phyloP scores from a whole-genome alignment of 208 protist genomes.

The Blastocrithidia nonstop region DNA sequence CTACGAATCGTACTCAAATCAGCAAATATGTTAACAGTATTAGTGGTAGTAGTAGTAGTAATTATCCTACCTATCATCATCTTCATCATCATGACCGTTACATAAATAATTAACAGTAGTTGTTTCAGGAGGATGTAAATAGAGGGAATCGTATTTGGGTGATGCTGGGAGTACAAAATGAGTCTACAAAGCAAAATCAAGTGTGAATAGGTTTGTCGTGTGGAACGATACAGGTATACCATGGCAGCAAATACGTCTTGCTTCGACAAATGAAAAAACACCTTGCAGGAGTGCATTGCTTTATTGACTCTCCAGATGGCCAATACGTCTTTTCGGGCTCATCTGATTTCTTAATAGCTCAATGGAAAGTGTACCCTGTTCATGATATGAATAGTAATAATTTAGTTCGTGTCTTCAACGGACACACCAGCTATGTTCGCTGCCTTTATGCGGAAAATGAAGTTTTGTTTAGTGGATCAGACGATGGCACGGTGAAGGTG shows the following conservation, averaged over 20 bases:
- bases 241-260: no score
- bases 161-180: no score
- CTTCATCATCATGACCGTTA: no score
- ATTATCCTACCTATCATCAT: no score
- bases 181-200: no score
- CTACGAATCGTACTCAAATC: neutral
- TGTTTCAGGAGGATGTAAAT: no score
- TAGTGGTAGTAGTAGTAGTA: slow-evolving; percentile 9
- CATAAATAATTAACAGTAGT: no score
- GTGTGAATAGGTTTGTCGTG: no score
- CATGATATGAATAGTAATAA: neutral
- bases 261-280: neutral
- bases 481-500: slow-evolving; percentile 69
- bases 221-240: no score
- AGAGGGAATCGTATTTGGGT: no score
- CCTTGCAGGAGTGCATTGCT: neutral
- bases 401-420: neutral
- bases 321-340: no score
- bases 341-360: neutral
- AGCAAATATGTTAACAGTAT: slow-evolving; percentile 2
- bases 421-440: slow-evolving; percentile 23
- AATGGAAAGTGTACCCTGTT: neutral
- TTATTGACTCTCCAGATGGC: no score
- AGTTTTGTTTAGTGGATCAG: slow-evolving; percentile 52
- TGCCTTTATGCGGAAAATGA: slow-evolving; percentile 76